Conservation (phyloP, 2,329 filamentous ascomycete genomes). For the Chaetomiaceae sp. region DNA sequence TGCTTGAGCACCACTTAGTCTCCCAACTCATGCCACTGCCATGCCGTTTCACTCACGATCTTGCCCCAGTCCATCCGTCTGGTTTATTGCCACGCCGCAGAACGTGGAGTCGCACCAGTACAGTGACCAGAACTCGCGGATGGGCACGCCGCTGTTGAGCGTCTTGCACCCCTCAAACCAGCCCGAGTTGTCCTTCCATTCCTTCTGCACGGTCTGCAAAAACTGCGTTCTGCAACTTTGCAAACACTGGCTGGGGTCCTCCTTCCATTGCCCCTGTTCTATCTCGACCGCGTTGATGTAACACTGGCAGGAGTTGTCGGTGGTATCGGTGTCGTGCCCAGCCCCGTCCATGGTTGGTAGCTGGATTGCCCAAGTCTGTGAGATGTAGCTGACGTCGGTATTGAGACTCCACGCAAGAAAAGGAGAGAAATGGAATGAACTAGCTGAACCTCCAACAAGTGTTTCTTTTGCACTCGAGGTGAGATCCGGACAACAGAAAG, state of each 20-base stretch:
- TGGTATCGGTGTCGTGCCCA: not conserved
- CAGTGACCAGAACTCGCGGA: constrained; percentile 36
- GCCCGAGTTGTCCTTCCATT: constrained; percentile 25
- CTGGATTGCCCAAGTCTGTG: too few species aligned
- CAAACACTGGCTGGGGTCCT: constrained; percentile 32
- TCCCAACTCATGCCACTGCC: constrained; percentile 8
- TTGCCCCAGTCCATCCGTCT: constrained; percentile 27
- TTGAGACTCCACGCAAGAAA: too few species aligned
- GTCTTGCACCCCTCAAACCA: constrained; percentile 30
- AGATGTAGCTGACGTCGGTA: too few species aligned
- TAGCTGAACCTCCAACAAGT: not conserved
- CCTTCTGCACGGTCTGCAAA: constrained; percentile 26
- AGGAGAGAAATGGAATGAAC: too few species aligned
- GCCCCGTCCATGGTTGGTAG: constrained; percentile 7
- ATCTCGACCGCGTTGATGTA: constrained; percentile 19
- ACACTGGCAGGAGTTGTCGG: constrained; percentile 15
- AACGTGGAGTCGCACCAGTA: constrained; percentile 48
- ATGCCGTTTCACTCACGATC: constrained; percentile 39
- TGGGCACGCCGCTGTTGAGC: constrained; percentile 22
- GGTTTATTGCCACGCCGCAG: constrained; percentile 41
- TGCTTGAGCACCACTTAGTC: constrained; percentile 32
- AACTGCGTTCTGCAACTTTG: constrained; percentile 31
- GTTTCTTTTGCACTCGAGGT: too few species aligned
- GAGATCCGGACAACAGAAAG: too few species aligned
- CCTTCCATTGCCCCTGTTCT: constrained; percentile 20